Percentiles rank a stretch among this genome's conserved stretches.
Conservation (phyloP, 2,329 filamentous ascomycete genomes). For the Pseudopyricularia javanii region DNA sequence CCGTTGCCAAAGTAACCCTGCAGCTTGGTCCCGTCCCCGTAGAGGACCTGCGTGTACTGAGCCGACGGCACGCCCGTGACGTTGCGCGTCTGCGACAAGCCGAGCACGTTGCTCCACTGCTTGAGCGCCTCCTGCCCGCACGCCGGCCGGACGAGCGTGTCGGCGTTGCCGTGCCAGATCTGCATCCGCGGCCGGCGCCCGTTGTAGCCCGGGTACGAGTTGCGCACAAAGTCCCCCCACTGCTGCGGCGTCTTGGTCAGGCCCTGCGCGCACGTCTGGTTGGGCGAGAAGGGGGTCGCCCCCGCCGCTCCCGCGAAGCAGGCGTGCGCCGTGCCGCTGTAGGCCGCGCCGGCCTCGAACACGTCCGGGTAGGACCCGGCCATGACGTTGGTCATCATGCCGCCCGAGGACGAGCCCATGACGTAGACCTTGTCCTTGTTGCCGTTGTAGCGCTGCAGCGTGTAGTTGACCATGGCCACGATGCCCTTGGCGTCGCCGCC, state of each 20-base stretch:
- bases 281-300: slow-evolving; percentile 23
- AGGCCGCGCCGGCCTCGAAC: slow-evolving; percentile 37
- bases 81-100: slow-evolving; percentile 16
- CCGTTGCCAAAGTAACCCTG: slow-evolving; percentile 15
- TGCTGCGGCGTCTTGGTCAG: slow-evolving; percentile 23
- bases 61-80: slow-evolving; percentile 18
- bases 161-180: slow-evolving; percentile 22
- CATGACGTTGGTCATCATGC: slow-evolving; percentile 43
- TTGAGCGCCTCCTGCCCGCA: slow-evolving; percentile 24
- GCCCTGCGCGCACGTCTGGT: slow-evolving; percentile 35
- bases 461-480: slow-evolving; percentile 40
- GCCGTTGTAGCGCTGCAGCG: slow-evolving; percentile 32
- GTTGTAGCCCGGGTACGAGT: slow-evolving; percentile 39
- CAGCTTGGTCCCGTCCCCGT: slow-evolving; percentile 17
- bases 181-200: slow-evolving; percentile 26
- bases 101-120: slow-evolving; percentile 33
- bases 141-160: slow-evolving; percentile 18
- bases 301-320: slow-evolving; percentile 25
- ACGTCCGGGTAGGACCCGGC: slow-evolving; percentile 41
- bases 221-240: slow-evolving; percentile 22
- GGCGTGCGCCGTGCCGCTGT: slow-evolving; percentile 41
- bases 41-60: slow-evolving; percentile 23
- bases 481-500: slow-evolving; percentile 32
- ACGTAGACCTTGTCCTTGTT: slow-evolving; percentile 34
- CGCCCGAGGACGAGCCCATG: slow-evolving; percentile 33